Evolutionary conservation across 2,329 filamentous ascomycete species (phyloP).

Genomic region (Cryphonectria radicalis): DNA sequence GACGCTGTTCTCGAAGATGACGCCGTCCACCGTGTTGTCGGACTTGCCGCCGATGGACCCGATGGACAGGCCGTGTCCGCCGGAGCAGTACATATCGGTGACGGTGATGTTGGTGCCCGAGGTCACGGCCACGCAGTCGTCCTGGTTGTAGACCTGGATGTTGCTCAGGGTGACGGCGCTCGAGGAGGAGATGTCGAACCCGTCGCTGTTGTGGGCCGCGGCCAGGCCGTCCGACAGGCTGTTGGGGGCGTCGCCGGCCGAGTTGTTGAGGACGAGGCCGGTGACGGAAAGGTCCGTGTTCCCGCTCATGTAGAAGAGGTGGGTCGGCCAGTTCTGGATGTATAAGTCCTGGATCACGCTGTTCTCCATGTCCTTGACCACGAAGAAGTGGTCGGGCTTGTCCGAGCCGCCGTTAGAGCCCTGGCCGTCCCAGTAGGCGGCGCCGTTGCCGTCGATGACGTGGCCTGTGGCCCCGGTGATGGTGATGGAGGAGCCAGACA

Average conservation of each 20-base stretch:
- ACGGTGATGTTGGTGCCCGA: conserved; percentile 55
- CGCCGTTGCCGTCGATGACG: conserved; percentile 30
- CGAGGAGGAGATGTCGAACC: conserved; percentile 59
- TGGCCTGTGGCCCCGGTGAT: conserved; percentile 31
- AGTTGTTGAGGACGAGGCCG: conserved; percentile 45
- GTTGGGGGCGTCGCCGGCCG: conserved; percentile 40
- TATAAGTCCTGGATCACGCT: conserved; percentile 44
- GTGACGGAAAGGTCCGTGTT: conserved; percentile 41
- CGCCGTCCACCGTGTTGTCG: conserved; percentile 56
- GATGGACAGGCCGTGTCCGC: conserved; percentile 49
- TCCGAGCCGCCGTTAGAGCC: conserved; percentile 13
- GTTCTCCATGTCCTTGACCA: conserved; percentile 7
- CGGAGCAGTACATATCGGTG: conserved; percentile 48
- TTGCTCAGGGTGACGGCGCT: conserved; percentile 54
- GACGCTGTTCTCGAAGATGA: conserved; percentile 54
- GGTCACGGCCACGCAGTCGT: conserved; percentile 64
- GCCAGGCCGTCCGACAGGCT: conserved; percentile 29
- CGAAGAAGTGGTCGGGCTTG: conserved; percentile 18
- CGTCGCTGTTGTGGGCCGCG: conserved; percentile 58
- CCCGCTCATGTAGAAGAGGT: conserved; percentile 46
- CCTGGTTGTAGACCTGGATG: conserved; percentile 62
- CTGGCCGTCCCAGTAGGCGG: conserved; percentile 35
- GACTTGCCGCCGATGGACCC: conserved; percentile 51
- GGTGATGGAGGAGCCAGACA: conserved; percentile 31
- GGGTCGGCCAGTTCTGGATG: conserved; percentile 48